Evolutionary conservation across 2,329 filamentous ascomycete species (phyloP).

Genomic region (Mariannaea sp.): DNA sequence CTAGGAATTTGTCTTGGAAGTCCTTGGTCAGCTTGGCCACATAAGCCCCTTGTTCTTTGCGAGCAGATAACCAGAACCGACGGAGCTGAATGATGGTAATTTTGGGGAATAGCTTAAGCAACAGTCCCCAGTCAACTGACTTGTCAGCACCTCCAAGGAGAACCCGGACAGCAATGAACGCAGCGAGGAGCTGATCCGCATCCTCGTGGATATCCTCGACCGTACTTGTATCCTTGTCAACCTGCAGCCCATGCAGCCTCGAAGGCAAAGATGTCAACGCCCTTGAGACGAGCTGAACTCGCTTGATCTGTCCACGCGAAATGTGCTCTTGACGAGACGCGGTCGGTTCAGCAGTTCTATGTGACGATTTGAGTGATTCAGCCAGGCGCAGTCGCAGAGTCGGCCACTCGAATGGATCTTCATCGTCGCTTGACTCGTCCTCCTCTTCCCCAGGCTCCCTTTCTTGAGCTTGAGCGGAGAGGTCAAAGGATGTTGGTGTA

Average conservation of each 20-base stretch:
- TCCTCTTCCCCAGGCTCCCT: slow-evolving; percentile 11
- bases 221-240: background rate
- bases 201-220: slow-evolving; percentile 26
- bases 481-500: slow-evolving; percentile 24
- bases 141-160: slow-evolving; percentile 65
- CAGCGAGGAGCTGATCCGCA: slow-evolving; percentile 52
- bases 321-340: slow-evolving; percentile 12
- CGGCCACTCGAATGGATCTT: slow-evolving; percentile 26
- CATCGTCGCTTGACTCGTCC: slow-evolving; percentile 26
- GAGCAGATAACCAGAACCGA: slow-evolving; percentile 59
- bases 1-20: slow-evolving; percentile 69
- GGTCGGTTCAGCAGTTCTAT: background rate
- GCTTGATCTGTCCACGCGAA: slow-evolving; percentile 30
- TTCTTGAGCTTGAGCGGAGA: background rate
- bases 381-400: background rate
- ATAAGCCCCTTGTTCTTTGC: slow-evolving; percentile 55
- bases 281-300: slow-evolving; percentile 39
- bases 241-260: slow-evolving; percentile 3
- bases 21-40: slow-evolving; percentile 60
- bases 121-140: slow-evolving; percentile 64
- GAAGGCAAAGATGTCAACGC: slow-evolving; percentile 36
- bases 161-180: slow-evolving; percentile 62
- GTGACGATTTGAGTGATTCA: background rate
- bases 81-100: slow-evolving; percentile 56
- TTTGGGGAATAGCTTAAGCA: slow-evolving; percentile 60